phyloP scores from a whole-genome alignment of 1,284 basidiomycete species.

The Phellinidium pouzarii region DNA sequence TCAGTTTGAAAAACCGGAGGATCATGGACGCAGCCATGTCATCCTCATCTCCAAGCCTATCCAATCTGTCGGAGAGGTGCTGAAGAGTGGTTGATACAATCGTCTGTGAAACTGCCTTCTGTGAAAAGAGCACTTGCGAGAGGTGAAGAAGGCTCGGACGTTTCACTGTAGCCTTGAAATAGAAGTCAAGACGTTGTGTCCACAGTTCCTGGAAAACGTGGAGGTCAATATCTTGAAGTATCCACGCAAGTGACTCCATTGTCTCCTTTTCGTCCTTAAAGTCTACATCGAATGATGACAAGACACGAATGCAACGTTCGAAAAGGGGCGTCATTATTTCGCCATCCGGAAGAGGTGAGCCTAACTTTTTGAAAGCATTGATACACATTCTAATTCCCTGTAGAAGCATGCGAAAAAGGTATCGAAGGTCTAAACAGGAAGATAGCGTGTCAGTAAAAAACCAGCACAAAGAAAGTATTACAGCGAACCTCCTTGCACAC shows the following conservation, averaged over 20 bases:
- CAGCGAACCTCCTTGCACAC: conserved; percentile 54
- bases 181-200: conserved; percentile 86
- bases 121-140: conserved; percentile 80
- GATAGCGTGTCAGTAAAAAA: background rate
- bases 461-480: conserved; percentile 12
- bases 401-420: conserved; percentile 83
- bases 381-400: conserved; percentile 88
- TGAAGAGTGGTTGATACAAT: conserved; percentile 90
- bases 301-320: conserved; percentile 77
- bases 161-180: conserved; percentile 73
- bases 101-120: conserved; percentile 82
- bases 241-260: conserved; percentile 79
- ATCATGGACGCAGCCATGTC: conserved; percentile 76
- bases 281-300: conserved; percentile 79
- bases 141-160: conserved; percentile 82
- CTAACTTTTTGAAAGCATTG: conserved; percentile 71
- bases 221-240: conserved; percentile 77
- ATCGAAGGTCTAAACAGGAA: conserved; percentile 61
- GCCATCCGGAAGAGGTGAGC: conserved; percentile 80
- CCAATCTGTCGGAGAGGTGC: conserved; percentile 81
- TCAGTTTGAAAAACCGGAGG: conserved; percentile 93
- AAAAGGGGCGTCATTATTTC: conserved; percentile 84
- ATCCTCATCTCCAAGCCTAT: conserved; percentile 81
- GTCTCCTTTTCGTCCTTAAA: conserved; percentile 81
- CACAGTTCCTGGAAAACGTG: conserved; percentile 94